phyloP scores from a whole-genome alignment of 495 filamentous ascomycete species.

The Astrothelium subdiscretum region DNA sequence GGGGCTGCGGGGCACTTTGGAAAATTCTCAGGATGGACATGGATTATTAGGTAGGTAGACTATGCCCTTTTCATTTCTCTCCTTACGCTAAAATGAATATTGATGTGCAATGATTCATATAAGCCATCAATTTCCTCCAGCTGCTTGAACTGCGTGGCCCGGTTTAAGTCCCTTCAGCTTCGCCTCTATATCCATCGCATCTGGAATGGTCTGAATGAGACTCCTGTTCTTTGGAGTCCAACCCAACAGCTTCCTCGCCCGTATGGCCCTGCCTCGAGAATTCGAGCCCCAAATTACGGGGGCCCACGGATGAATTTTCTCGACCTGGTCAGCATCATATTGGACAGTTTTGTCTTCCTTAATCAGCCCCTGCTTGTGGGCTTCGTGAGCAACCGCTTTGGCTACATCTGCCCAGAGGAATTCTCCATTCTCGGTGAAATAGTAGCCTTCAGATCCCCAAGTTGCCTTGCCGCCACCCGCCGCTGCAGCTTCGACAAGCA shows the following conservation, averaged over 20 bases:
- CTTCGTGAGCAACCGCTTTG: constrained; percentile 45
- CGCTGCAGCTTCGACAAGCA: constrained; percentile 54
- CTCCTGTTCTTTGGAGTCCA: constrained; percentile 43
- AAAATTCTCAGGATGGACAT: not conserved
- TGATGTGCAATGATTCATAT: too few species aligned
- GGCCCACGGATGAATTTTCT: constrained; percentile 15
- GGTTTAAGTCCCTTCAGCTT: constrained; percentile 25
- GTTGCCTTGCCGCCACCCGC: constrained; percentile 48
- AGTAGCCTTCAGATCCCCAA: constrained; percentile 63
- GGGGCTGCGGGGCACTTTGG: not conserved
- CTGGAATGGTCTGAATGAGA: constrained; percentile 41
- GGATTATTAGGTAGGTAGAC: not conserved
- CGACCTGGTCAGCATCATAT: constrained; percentile 20
- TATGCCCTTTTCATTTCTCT: too few species aligned
- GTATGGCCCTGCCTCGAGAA: constrained; percentile 42
- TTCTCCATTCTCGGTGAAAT: constrained; percentile 55
- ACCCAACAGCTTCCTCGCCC: constrained; percentile 47
- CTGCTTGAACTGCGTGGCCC: constrained; percentile 30
- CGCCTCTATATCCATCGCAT: constrained; percentile 36
- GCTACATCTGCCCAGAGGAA: constrained; percentile 46
- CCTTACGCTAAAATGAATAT: too few species aligned
- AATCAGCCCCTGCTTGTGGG: constrained; percentile 53
- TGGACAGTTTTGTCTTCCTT: constrained; percentile 40
- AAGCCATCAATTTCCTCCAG: constrained; percentile 16
- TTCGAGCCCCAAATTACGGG: constrained; percentile 41